Evolutionary conservation across 768 basidiomycete genomes (phyloP).

Genomic region (Tephrocybe sp.): DNA sequence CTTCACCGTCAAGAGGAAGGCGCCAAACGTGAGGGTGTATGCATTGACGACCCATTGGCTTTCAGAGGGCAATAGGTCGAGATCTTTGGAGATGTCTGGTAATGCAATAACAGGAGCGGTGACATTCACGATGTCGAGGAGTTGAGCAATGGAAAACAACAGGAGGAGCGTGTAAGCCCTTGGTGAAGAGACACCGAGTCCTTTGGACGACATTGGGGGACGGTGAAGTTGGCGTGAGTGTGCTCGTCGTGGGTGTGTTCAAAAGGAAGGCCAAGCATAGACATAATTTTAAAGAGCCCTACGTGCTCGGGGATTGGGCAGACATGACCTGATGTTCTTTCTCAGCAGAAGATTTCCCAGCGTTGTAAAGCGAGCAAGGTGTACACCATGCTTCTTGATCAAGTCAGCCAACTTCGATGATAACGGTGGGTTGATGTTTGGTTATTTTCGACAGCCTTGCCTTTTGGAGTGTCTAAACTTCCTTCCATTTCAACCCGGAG

Average conservation of each 20-base stretch:
- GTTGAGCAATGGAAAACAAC: constrained; percentile 33
- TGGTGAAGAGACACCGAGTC: not conserved
- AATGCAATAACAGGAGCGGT: constrained; percentile 33
- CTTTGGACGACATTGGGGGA: not conserved
- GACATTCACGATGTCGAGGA: constrained; percentile 37
- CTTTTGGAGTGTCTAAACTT: too few relatives aligned
- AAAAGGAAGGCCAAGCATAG: not conserved
- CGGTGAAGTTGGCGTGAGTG: not conserved
- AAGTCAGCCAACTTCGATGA: too few relatives aligned
- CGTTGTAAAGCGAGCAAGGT: too few relatives aligned
- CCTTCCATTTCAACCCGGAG: not conserved
- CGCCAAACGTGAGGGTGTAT: constrained; percentile 33
- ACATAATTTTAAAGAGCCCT: not conserved
- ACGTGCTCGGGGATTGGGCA: too few relatives aligned
- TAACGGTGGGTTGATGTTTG: too few relatives aligned
- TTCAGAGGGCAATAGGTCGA: constrained; percentile 15
- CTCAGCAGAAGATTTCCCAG: too few relatives aligned
- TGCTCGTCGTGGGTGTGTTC: not conserved
- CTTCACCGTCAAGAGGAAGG: constrained; percentile 26
- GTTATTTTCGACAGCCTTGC: too few relatives aligned
- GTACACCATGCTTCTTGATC: too few relatives aligned
- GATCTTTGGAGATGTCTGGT: constrained; percentile 20
- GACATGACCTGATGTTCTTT: too few relatives aligned
- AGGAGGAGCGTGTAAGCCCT: constrained; percentile 18
- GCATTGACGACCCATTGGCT: constrained; percentile 33